These are phyloP conservation scores for Rheum nobile DNA, from an alignment of 148 eudicot genomes.

Conservation along the genomic window DNA sequence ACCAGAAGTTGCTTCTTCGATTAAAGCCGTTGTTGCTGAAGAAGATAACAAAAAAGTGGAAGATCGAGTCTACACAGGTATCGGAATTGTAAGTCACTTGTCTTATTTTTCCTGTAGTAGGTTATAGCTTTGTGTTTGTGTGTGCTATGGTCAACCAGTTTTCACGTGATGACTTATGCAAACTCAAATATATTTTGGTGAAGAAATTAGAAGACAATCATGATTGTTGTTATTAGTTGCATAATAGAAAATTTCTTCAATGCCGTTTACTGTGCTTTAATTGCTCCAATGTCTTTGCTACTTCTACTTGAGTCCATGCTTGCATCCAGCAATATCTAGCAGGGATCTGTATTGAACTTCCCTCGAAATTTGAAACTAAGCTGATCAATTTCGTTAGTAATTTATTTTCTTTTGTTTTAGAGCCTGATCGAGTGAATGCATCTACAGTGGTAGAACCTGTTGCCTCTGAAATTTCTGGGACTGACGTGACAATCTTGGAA, in stretches of 20 bases:
- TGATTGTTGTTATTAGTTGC: neutral
- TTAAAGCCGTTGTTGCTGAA: neutral
- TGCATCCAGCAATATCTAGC: neutral
- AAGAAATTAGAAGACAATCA: neutral
- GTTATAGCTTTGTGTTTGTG: neutral
- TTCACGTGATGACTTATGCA: neutral
- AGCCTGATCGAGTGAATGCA: conserved; percentile 48
- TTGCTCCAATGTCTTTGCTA: neutral
- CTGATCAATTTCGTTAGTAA: neutral
- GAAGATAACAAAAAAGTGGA: neutral
- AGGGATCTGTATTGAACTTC: neutral
- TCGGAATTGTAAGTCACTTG: conserved; percentile 7
- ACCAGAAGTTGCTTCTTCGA: neutral
- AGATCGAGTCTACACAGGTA: conserved; percentile 8
- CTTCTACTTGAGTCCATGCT: neutral
- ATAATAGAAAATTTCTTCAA: neutral
- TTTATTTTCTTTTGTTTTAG: conserved; percentile 12
- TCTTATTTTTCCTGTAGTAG: conserved; percentile 4
- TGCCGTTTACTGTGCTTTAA: neutral
- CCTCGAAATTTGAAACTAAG: neutral
- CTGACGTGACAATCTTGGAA: conserved; percentile 43
- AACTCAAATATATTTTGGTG: neutral
- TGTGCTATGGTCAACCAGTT: neutral
- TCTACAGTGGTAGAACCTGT: conserved; percentile 19
- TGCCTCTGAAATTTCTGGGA: conserved; percentile 35